Percentiles rank a stretch among this genome's conserved stretches.
phyloP scores from a whole-genome alignment of 1,284 basidiomycete genomes.

The Sparassis latifolia region DNA sequence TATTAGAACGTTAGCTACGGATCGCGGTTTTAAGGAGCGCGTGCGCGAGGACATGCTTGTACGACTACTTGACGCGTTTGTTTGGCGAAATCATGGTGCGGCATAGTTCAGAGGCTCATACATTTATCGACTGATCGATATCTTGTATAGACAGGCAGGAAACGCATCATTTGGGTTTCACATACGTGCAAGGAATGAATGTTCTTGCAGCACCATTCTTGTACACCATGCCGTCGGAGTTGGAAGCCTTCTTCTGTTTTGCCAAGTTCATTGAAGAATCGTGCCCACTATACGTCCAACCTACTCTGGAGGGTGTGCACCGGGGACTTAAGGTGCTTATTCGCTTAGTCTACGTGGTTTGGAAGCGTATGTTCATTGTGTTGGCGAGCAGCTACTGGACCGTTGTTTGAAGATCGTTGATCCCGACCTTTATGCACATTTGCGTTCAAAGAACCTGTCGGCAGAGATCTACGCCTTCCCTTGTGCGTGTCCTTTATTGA shows the following conservation, averaged over 20 bases:
- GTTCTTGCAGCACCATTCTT: conserved; percentile 96
- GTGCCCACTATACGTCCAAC: conserved; percentile 93
- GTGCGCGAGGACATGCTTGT: conserved; percentile 97
- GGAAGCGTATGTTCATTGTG: neutral
- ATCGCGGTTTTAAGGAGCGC: conserved; percentile 89
- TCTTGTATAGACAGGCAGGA: conserved; percentile 57
- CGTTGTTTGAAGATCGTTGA: conserved; percentile 89
- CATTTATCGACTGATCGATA: conserved; percentile 3
- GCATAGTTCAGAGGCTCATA: neutral
- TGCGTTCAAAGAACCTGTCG: conserved; percentile 90
- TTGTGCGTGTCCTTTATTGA: conserved; percentile 45
- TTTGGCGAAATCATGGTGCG: conserved; percentile 86
- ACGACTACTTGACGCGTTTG: conserved; percentile 90
- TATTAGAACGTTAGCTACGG: conserved; percentile 86
- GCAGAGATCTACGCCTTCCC: conserved; percentile 98
- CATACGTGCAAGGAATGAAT: conserved; percentile 98
- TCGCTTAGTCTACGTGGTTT: neutral
- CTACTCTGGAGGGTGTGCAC: conserved; percentile 92
- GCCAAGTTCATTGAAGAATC: conserved; percentile 89
- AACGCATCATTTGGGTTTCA: conserved; percentile 72
- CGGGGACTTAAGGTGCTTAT: conserved; percentile 77
- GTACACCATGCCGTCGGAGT: conserved; percentile 91
- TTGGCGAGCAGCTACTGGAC: conserved; percentile 74
- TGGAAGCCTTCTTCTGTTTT: conserved; percentile 96
- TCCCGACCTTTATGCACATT: conserved; percentile 73